A percentile compares a stretch with the other conserved stretches of the same genome.
Evolutionary conservation across 2,329 filamentous ascomycete genomes (phyloP).

Genomic region (Domatiomyces globalis): DNA sequence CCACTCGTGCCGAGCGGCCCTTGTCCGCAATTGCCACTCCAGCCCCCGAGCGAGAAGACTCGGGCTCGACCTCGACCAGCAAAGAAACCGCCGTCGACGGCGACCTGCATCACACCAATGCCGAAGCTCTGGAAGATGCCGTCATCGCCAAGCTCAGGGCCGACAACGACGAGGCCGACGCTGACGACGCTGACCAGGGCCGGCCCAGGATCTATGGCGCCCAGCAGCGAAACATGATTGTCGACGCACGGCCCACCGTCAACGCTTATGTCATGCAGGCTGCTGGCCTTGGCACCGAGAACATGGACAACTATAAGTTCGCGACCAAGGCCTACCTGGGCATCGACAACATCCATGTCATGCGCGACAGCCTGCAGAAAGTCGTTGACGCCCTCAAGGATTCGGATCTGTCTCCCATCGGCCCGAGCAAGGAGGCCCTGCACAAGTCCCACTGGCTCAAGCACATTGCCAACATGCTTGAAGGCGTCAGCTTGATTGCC

Average conservation of each 20-base stretch:
- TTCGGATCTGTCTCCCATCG: slow-evolving; percentile 69
- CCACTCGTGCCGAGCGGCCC: slow-evolving; percentile 39
- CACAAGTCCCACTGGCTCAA: slow-evolving; percentile 80
- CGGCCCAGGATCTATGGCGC: slow-evolving; percentile 68
- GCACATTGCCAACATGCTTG: slow-evolving; percentile 71
- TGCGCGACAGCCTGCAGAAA: slow-evolving; percentile 78
- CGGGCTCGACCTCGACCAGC: slow-evolving; percentile 11
- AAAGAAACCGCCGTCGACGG: slow-evolving; percentile 40
- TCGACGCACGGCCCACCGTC: slow-evolving; percentile 84
- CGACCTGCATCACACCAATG: slow-evolving; percentile 43
- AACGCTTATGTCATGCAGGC: slow-evolving; percentile 94
- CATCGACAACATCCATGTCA: slow-evolving; percentile 97
- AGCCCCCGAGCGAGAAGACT: slow-evolving; percentile 29
- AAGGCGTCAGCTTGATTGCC: slow-evolving; percentile 72
- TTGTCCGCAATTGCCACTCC: slow-evolving; percentile 27
- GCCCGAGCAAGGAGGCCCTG: slow-evolving; percentile 67
- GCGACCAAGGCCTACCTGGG: slow-evolving; percentile 83
- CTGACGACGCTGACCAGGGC: slow-evolving; percentile 22
- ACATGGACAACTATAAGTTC: slow-evolving; percentile 93
- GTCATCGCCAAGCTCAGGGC: slow-evolving; percentile 42
- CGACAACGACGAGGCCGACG: slow-evolving; percentile 35
- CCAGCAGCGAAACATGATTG: slow-evolving; percentile 85
- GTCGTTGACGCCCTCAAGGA: slow-evolving; percentile 86
- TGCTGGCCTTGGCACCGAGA: slow-evolving; percentile 83
- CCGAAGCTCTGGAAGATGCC: slow-evolving; percentile 56